Conservation (phyloP, 2,329 filamentous ascomycete species). For the Westerdykella ornata region DNA sequence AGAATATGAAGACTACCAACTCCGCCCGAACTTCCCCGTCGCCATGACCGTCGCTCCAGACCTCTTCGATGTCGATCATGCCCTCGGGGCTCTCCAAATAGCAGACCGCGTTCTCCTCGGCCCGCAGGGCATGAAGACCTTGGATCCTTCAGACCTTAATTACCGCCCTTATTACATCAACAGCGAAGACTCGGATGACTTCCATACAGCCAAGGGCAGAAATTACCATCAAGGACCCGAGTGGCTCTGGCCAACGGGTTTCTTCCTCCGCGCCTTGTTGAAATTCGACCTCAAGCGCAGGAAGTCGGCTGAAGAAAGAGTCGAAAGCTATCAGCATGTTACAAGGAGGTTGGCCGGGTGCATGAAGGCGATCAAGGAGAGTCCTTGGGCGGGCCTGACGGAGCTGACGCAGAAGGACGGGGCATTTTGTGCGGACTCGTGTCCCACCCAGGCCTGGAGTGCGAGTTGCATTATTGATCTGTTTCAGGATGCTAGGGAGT, state of each 20-base stretch:
- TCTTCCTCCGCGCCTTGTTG: constrained; percentile 84
- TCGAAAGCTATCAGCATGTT: constrained; percentile 91
- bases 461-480: constrained; percentile 90
- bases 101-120: constrained; percentile 76
- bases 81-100: constrained; percentile 69
- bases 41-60: constrained; percentile 91
- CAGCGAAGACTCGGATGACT: constrained; percentile 85
- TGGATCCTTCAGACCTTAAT: constrained; percentile 86
- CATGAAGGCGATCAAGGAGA: constrained; percentile 74
- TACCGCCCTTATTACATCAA: constrained; percentile 95
- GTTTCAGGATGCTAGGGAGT: constrained; percentile 72
- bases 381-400: constrained; percentile 81
- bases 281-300: constrained; percentile 79
- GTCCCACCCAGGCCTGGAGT: constrained; percentile 94
- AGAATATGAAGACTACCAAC: constrained; percentile 95
- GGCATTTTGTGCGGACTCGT: constrained; percentile 80
- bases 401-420: constrained; percentile 92
- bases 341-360: constrained; percentile 75
- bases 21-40: constrained; percentile 89
- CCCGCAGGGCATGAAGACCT: constrained; percentile 88
- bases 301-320: constrained; percentile 58
- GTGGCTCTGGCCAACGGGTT: constrained; percentile 96
- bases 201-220: constrained; percentile 83
- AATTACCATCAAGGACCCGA: constrained; percentile 99
- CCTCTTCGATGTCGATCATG: constrained; percentile 73